Evolutionary conservation across 805 yeast species (phyloP).

Genomic region (Deakozyma indianensis): DNA sequence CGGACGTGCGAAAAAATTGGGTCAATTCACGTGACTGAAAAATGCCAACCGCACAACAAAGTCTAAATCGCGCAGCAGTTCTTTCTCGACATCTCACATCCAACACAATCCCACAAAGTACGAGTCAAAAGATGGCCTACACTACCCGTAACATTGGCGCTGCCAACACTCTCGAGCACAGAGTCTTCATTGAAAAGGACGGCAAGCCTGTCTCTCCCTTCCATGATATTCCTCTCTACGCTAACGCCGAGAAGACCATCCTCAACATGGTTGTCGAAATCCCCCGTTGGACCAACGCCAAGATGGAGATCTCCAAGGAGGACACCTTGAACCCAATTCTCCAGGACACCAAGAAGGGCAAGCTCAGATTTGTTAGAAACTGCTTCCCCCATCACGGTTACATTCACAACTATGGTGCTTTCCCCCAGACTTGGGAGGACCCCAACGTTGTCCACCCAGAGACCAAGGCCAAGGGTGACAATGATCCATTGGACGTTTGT

Average conservation of each 20-base stretch:
- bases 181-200: slow-evolving; percentile 78
- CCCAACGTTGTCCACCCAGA: slow-evolving; percentile 41
- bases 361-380: slow-evolving; percentile 89
- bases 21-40: slow-evolving; percentile 1
- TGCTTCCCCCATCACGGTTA: slow-evolving; percentile 98
- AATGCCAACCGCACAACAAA: not conserved
- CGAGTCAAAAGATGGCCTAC: slow-evolving; percentile 29
- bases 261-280: slow-evolving; percentile 89
- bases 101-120: slow-evolving; percentile 10
- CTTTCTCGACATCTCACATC: slow-evolving; percentile 8
- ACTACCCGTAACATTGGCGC: slow-evolving; percentile 90
- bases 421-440: slow-evolving; percentile 99
- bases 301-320: slow-evolving; percentile 86
- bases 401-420: slow-evolving; percentile 96
- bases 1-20: too few species aligned
- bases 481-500: slow-evolving; percentile 89
- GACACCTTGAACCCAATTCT: slow-evolving; percentile 77
- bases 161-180: slow-evolving; percentile 87
- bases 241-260: slow-evolving; percentile 82
- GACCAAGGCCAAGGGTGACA: slow-evolving; percentile 60
- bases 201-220: slow-evolving; percentile 92
- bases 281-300: slow-evolving; percentile 98
- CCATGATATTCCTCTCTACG: slow-evolving; percentile 88
- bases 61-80: slow-evolving; percentile 5
- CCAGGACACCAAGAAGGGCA: slow-evolving; percentile 96